Evolutionary conservation across 805 yeast species (phyloP).

Genomic region (Saccharomycopsis synnaedendra): DNA sequence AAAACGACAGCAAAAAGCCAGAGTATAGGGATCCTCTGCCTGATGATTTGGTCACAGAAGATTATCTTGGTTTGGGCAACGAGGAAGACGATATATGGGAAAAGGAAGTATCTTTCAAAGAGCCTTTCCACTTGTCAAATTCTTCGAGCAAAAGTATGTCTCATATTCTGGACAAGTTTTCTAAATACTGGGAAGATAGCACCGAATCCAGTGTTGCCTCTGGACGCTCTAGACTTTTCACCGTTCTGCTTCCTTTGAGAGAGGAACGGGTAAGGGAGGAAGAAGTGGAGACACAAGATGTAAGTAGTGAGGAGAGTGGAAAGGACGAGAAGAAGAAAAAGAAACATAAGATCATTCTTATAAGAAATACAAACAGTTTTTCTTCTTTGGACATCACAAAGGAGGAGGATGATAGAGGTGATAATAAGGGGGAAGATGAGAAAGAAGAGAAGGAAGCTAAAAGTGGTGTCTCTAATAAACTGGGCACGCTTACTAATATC

Average conservation of each 20-base stretch:
- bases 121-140: too few relatives aligned
- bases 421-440: too few relatives aligned
- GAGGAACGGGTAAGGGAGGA: background rate
- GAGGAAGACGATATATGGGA: slow-evolving; percentile 1
- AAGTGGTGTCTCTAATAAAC: background rate
- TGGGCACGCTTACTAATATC: background rate
- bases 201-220: background rate
- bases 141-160: background rate
- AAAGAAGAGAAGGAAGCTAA: background rate
- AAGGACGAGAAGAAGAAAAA: background rate
- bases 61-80: slow-evolving; percentile 3
- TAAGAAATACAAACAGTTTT: slow-evolving; percentile 10
- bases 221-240: slow-evolving; percentile 3
- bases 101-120: background rate
- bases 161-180: too few relatives aligned
- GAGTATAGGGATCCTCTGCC: background rate
- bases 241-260: slow-evolving; percentile 8
- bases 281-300: slow-evolving; percentile 1
- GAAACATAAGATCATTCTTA: slow-evolving; percentile 7
- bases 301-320: background rate
- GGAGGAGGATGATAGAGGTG: background rate
- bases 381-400: slow-evolving; percentile 2
- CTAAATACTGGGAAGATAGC: too few relatives aligned
- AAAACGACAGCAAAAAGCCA: background rate
- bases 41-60: background rate